A percentile compares a stretch with the other conserved stretches of the same genome.
phyloP scores from a whole-genome alignment of 176 grass and related monocot genomes.

The Musa itinerans region DNA sequence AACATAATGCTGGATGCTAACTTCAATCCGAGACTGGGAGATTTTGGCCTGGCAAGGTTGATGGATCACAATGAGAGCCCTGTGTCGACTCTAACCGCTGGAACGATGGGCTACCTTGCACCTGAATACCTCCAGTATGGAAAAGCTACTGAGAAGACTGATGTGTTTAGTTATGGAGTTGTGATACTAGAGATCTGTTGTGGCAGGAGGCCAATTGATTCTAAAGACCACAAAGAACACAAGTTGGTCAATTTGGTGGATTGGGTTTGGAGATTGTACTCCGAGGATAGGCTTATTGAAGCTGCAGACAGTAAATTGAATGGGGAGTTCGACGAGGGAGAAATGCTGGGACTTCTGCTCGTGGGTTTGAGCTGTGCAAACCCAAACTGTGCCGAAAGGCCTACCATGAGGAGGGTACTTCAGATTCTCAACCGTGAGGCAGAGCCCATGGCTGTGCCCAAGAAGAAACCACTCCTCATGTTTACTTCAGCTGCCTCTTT shows the following conservation, averaged over 20 bases:
- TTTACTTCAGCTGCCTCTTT: constrained; percentile 63
- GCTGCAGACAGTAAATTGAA: constrained; percentile 49
- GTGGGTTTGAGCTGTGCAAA: constrained; percentile 86
- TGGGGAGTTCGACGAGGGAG: constrained; percentile 45
- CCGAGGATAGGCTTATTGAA: constrained; percentile 57
- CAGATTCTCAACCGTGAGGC: constrained; percentile 79
- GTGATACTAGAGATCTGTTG: constrained; percentile 81
- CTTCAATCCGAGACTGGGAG: constrained; percentile 65
- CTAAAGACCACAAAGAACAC: constrained; percentile 27
- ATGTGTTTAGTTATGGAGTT: constrained; percentile 91
- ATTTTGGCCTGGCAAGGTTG: constrained; percentile 72
- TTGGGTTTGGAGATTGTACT: constrained; percentile 80
- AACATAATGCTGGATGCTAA: constrained; percentile 72
- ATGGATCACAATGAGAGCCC: constrained; percentile 88
- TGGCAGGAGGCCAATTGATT: constrained; percentile 66
- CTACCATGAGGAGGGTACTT: constrained; percentile 72
- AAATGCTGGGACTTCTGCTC: constrained; percentile 65
- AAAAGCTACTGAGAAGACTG: constrained; percentile 82
- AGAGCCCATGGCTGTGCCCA: constrained; percentile 41
- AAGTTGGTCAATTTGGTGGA: constrained; percentile 75
- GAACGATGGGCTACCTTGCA: constrained; percentile 91
- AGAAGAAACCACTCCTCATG: constrained; percentile 75
- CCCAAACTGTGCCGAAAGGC: constrained; percentile 71
- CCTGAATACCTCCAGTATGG: constrained; percentile 92
- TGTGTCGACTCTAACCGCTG: constrained; percentile 74